Evolutionary conservation across 108 stramenopile genomes (phyloP).

Genomic region (Cyclotella atomus): DNA sequence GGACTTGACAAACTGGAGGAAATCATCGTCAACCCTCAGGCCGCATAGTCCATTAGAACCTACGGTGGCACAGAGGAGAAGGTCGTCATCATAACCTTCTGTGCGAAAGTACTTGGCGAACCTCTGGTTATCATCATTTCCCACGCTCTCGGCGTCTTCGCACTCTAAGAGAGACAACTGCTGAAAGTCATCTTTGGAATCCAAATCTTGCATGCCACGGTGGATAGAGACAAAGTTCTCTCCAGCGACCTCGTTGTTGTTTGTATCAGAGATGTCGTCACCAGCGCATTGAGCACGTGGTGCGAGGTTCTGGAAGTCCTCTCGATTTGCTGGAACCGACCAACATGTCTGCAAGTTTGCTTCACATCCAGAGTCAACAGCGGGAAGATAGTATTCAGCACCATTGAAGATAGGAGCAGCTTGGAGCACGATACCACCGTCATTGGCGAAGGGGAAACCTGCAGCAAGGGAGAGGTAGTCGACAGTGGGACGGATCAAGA

Average conservation of each 20-base stretch:
- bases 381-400: slow-evolving; percentile 36
- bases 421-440: slow-evolving; percentile 32
- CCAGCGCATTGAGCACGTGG: slow-evolving; percentile 10
- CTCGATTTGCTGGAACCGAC: slow-evolving; percentile 33
- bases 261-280: slow-evolving; percentile 11
- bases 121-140: neutral
- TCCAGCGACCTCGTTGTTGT: slow-evolving; percentile 20
- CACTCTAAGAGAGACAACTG: slow-evolving; percentile 22
- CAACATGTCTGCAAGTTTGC: slow-evolving; percentile 45
- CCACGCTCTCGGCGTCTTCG: neutral
- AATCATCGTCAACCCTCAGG: slow-evolving; percentile 25
- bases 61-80: slow-evolving; percentile 22
- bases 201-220: slow-evolving; percentile 42
- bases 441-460: slow-evolving; percentile 42
- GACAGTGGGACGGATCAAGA: slow-evolving; percentile 7
- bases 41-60: slow-evolving; percentile 8
- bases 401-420: slow-evolving; percentile 31
- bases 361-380: slow-evolving; percentile 35
- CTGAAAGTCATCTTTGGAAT: slow-evolving; percentile 10
- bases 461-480: slow-evolving; percentile 20
- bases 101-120: slow-evolving; percentile 28
- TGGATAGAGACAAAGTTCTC: slow-evolving; percentile 37
- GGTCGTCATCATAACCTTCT: slow-evolving; percentile 27
- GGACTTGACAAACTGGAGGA: neutral
- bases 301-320: slow-evolving; percentile 23